Conservation (phyloP, 2,329 filamentous ascomycete genomes). For the Monosporascus cannonballus region DNA sequence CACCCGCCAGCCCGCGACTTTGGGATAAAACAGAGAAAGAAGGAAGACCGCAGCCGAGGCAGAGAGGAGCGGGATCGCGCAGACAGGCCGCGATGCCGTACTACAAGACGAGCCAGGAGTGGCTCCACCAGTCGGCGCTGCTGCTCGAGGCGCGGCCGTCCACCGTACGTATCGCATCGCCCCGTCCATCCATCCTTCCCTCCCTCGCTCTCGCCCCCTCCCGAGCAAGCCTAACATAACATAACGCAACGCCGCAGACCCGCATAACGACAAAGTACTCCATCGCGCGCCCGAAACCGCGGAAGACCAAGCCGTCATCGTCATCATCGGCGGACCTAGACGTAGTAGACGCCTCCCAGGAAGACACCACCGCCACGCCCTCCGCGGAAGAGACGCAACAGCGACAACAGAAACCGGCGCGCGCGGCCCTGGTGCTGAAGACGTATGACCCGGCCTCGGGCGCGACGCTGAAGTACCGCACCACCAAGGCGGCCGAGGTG, state of each 20-base stretch:
- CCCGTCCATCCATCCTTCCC: constrained; percentile 1
- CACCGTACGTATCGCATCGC: constrained; percentile 54
- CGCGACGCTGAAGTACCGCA: constrained; percentile 82
- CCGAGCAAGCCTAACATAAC: no score
- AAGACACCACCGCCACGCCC: constrained; percentile 19
- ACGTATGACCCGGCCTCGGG: constrained; percentile 82
- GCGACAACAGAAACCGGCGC: constrained; percentile 38
- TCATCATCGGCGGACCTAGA: constrained; percentile 2
- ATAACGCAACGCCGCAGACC: constrained; percentile 49
- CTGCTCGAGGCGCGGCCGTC: constrained; percentile 81
- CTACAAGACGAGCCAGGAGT: constrained; percentile 78
- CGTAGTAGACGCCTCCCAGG: constrained; percentile 11
- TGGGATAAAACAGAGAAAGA: neutral
- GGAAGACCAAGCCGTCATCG: constrained; percentile 20
- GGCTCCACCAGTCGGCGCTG: constrained; percentile 80
- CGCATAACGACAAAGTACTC: constrained; percentile 90
- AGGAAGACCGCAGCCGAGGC: neutral
- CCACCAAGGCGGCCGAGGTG: constrained; percentile 86
- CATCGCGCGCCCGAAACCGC: constrained; percentile 42
- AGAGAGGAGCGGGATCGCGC: neutral
- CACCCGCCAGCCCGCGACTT: neutral
- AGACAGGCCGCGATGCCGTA: constrained; percentile 60
- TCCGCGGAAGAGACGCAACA: constrained; percentile 8
- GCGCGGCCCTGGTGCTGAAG: constrained; percentile 72
- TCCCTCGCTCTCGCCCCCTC: neutral